Evolutionary conservation across 352 stramenopile genomes (phyloP), one percentile per base, ranked within the genome.

Genomic region (Phytophthora kernoviae): DNA sequence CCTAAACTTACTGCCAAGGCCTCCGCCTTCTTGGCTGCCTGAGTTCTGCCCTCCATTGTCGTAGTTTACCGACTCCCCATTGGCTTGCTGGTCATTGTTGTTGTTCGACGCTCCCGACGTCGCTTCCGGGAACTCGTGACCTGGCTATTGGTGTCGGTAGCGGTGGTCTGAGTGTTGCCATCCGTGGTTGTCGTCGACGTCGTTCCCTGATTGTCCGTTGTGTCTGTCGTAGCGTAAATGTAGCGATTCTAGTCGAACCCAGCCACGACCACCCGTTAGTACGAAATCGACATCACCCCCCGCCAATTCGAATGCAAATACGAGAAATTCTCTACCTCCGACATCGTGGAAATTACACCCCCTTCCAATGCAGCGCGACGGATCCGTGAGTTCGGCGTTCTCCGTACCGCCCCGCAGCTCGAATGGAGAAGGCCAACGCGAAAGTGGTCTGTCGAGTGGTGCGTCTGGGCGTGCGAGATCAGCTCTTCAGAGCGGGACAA

Each of bases 41-140:
- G 57, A 64, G 12, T 20, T 43, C 43, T 69, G 60, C 2, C 48
- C 60, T 2, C 54, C 61, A 26, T 69, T 65, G 27, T 65, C 54
- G 6, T 37, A 54, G 26, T 40, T 27, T 15, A 24, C 47, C n/a
- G 51, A 62, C 0, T 17, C 51, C 21, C 58, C 58, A 24, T 67
- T 62, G 26, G 22, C 17, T 4, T 54, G 32, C 32, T 62, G 44
- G 37, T 57, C 51, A 14, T 60, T 65, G 21, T 65, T 44, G 14
- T 2, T 47, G 15, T 47, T 32, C 27, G 61, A 68, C 10, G 60
- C 39, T 6, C 53, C 53, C 4, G 60, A 58, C 27, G 60, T 64
- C 24, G 46, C 54, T 32, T 47, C 41, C 9, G 61, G 61, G 61
- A 52, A 27, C 14, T 69, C 17, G 47, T 65, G 32, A 26, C 18